Evolutionary conservation across 2,329 filamentous ascomycete genomes (phyloP), one percentile per base, ranked within the genome.

Genomic region (Arthrinium phaeospermum): DNA sequence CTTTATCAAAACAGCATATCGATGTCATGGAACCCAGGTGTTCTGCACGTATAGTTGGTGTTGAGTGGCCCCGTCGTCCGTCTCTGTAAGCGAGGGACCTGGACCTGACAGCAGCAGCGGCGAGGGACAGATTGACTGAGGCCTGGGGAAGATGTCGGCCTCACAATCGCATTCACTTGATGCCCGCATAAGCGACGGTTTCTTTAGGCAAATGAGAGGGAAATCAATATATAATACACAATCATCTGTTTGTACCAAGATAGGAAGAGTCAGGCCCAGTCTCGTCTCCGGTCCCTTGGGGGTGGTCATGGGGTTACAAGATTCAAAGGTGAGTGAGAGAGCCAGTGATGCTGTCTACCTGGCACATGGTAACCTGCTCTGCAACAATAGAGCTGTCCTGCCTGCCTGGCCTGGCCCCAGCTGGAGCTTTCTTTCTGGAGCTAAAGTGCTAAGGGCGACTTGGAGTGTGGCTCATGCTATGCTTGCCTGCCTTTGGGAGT

Each of bases 151-250:
- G 34, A n/a, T n/a, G 57, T 22, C n/a, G 30, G 57, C 57, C 57
- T 64, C 57, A 41, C 34, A 64, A 41, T 41, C 57, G 57, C 57
- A 64, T 64, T 64, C 57, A 64, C 57, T 64, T 41, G 57, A 41
- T 41, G 57, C 57, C 30, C 4, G 34, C 57, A 64, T 64, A 64
- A 64, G 57, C 19, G 30, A 64, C 19, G 14, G 3, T 27, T 13
- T 41, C 10, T n/a, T 34, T 57, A 22, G 57, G 10, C 10, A 34
- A 64, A 64, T n/a, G 57, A 41, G 57, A n/a, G 34, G 22, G 34
- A 41, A 64, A 14, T 8, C 57, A 41, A 64, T 41, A 64, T 64
- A 64, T 64, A 41, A 41, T 37, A 64, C 57, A 14, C 57, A 41
- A 6, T 64, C 57, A 64, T n/a, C 22, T 41, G 34, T 61, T 22